Evolutionary conservation across 2,329 filamentous ascomycete species (phyloP).

Genomic region (Pezizomycotina sp.): DNA sequence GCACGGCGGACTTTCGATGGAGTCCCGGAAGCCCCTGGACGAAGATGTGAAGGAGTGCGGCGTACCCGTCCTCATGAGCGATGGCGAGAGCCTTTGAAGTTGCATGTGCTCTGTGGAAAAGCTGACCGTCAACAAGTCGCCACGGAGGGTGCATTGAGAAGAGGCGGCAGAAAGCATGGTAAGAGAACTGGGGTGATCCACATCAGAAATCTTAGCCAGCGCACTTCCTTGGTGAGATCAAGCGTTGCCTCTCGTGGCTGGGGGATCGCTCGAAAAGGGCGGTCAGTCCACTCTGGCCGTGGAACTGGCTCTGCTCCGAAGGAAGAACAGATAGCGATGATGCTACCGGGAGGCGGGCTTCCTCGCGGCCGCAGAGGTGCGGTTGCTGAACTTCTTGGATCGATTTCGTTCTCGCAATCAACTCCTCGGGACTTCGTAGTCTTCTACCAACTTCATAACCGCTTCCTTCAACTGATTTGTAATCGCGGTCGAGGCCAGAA

Average conservation of each 20-base stretch:
- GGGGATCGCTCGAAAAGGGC: slow-evolving; percentile 18
- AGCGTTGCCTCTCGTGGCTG: slow-evolving; percentile 16
- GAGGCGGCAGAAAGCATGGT: slow-evolving; percentile 63
- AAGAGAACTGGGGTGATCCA: slow-evolving; percentile 37
- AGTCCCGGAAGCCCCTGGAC: slow-evolving; percentile 52
- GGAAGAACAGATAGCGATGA: slow-evolving; percentile 20
- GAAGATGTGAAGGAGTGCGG: slow-evolving; percentile 57
- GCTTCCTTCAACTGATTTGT: slow-evolving; percentile 66
- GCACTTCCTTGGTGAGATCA: slow-evolving; percentile 13
- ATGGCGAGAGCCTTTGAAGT: slow-evolving; percentile 47
- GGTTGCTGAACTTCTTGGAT: slow-evolving; percentile 52
- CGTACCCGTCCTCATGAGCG: slow-evolving; percentile 51
- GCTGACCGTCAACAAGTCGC: slow-evolving; percentile 66
- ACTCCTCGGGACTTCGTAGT: slow-evolving; percentile 62
- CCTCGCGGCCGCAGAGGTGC: slow-evolving; percentile 26
- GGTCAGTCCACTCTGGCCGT: slow-evolving; percentile 11
- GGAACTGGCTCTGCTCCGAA: slow-evolving; percentile 19
- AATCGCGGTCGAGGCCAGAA: too few relatives aligned
- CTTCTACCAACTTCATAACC: slow-evolving; percentile 62
- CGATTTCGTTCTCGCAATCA: slow-evolving; percentile 40
- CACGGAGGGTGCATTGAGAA: slow-evolving; percentile 57
- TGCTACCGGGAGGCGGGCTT: slow-evolving; percentile 16
- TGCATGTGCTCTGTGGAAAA: slow-evolving; percentile 71
- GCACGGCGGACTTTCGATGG: slow-evolving; percentile 53
- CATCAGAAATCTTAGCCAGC: slow-evolving; percentile 14